Evolutionary conservation across 768 basidiomycete genomes (phyloP).

Genomic region (Lyophyllum shimeji): DNA sequence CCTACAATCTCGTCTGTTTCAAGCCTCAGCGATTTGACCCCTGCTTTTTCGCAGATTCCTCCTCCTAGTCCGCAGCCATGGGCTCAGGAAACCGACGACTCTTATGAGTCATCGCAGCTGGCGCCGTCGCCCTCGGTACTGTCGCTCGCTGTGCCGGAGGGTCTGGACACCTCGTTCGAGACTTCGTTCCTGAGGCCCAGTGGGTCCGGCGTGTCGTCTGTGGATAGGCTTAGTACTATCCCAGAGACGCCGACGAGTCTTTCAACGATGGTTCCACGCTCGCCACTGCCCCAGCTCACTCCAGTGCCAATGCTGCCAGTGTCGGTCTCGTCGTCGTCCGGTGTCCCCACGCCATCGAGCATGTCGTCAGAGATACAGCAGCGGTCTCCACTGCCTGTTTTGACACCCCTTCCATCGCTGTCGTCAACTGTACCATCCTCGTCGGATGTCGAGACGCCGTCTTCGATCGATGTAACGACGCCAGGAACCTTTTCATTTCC

Average conservation of each 20-base stretch:
- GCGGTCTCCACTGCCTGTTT: neutral
- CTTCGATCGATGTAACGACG: slow-evolving; percentile 9
- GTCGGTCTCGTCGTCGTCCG: slow-evolving; percentile 29
- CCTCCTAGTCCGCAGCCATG: slow-evolving; percentile 46
- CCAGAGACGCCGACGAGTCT: slow-evolving; percentile 36
- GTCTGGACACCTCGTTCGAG: slow-evolving; percentile 65
- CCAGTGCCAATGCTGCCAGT: slow-evolving; percentile 36
- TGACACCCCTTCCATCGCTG: slow-evolving; percentile 8
- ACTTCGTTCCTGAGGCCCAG: slow-evolving; percentile 74
- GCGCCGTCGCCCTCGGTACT: slow-evolving; percentile 65
- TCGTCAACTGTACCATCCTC: slow-evolving; percentile 6
- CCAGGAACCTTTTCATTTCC: slow-evolving; percentile 8
- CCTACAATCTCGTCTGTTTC: slow-evolving; percentile 26
- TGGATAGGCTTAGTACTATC: slow-evolving; percentile 44
- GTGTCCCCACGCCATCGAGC: slow-evolving; percentile 32
- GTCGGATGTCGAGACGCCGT: slow-evolving; percentile 7
- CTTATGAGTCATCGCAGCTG: slow-evolving; percentile 79
- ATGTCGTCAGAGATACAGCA: slow-evolving; percentile 15
- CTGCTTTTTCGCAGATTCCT: slow-evolving; percentile 37
- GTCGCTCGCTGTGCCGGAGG: slow-evolving; percentile 57
- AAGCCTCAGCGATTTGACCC: slow-evolving; percentile 41
- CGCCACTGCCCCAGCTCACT: slow-evolving; percentile 37
- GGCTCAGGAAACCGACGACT: slow-evolving; percentile 62
- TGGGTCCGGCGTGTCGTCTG: slow-evolving; percentile 43
- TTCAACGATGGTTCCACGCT: slow-evolving; percentile 26